A percentile compares a stretch with the other conserved stretches of the same genome.
phyloP scores from a whole-genome alignment of 306 rosid species.

The Crotalaria pallida region DNA sequence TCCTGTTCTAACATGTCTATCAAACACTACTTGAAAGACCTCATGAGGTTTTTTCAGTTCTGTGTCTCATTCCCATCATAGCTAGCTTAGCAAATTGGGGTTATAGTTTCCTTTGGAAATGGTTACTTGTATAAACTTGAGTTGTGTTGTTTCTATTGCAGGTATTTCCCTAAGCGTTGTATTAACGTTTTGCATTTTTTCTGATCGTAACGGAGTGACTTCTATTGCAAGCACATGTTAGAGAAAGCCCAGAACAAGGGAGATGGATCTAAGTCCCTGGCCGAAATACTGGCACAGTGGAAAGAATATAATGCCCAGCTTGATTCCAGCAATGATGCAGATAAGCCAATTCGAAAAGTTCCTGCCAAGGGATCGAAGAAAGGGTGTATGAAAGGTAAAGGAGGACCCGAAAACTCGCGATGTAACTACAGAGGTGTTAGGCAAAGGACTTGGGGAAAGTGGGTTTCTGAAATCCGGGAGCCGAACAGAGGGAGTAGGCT shows the following conservation, averaged over 20 bases:
- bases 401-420: constrained; percentile 86
- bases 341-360: constrained; percentile 48
- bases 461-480: constrained; percentile 84
- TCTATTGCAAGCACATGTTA: constrained; percentile 52
- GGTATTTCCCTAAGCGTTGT: constrained; percentile 16
- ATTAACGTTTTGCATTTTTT: neutral
- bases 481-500: constrained; percentile 78
- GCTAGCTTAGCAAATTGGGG: neutral
- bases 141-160: constrained; percentile 25
- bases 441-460: constrained; percentile 95
- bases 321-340: constrained; percentile 39
- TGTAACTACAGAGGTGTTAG: constrained; percentile 89
- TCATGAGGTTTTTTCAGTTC: neutral
- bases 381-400: constrained; percentile 95
- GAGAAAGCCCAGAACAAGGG: constrained; percentile 35
- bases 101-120: neutral
- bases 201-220: constrained; percentile 23
- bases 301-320: constrained; percentile 56
- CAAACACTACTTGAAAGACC: too few relatives aligned
- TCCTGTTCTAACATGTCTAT: too few relatives aligned
- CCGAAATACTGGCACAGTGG: constrained; percentile 61
- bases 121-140: neutral
- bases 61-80: neutral
- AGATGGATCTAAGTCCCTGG: constrained; percentile 64
- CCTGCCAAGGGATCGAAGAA: constrained; percentile 90